Percentiles rank a stretch among this genome's conserved stretches.
Evolutionary conservation across 2,329 filamentous ascomycete genomes (phyloP).

Genomic region (Colletotrichum spinosum): DNA sequence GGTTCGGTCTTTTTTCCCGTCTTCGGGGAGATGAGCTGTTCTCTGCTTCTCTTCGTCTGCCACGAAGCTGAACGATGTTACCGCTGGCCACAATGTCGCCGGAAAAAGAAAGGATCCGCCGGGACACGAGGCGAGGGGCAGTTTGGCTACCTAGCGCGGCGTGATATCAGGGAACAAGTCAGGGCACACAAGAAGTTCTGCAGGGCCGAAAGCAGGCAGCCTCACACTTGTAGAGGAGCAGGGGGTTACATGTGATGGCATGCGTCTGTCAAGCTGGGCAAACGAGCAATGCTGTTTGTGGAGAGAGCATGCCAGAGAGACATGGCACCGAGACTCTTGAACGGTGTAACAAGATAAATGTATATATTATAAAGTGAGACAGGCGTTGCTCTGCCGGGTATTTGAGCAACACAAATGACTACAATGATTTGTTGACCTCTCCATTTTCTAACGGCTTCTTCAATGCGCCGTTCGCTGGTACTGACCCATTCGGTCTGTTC

Average conservation of each 20-base stretch:
- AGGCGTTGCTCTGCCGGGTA: conserved; percentile 35
- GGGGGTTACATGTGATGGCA: not conserved
- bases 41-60: not conserved
- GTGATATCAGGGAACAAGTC: not conserved
- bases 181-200: not conserved
- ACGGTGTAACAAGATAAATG: conserved; percentile 28
- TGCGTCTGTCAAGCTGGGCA: not conserved
- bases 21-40: not conserved
- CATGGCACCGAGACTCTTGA: not conserved
- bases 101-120: not conserved
- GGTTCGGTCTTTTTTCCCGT: not conserved
- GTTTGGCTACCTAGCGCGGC: not conserved
- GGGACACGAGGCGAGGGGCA: conserved; percentile 1
- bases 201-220: conserved; percentile 3
- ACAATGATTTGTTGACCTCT: conserved; percentile 23
- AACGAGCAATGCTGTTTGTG: not conserved
- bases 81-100: conserved; percentile 5
- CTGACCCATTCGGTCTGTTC: not conserved
- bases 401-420: conserved; percentile 31
- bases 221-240: not conserved
- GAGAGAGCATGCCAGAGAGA: not conserved
- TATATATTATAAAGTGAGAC: conserved; percentile 31
- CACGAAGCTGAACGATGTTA: not conserved
- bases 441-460: conserved; percentile 21
- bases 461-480: not conserved